Evolutionary conservation across 257 asterid species (phyloP).

Genomic region (Lantana camara): DNA sequence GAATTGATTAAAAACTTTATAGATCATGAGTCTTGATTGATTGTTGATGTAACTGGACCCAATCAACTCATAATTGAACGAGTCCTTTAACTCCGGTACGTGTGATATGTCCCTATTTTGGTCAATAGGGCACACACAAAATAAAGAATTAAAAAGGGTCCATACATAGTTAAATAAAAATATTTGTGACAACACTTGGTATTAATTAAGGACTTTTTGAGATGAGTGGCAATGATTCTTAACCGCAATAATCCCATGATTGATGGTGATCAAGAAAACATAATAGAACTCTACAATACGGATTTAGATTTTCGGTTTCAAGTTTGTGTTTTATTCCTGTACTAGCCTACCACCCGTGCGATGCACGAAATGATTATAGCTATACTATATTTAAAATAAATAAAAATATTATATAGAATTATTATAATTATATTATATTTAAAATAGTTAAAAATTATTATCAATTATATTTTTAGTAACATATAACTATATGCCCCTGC

Average conservation of each 20-base stretch:
- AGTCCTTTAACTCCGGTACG: neutral
- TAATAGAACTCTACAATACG: too few relatives aligned
- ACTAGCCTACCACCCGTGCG: too few relatives aligned
- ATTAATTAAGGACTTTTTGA: neutral
- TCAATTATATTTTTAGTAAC: too few relatives aligned
- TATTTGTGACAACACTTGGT: too few relatives aligned
- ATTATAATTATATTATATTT: too few relatives aligned
- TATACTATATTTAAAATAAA: too few relatives aligned
- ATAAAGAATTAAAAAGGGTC: neutral
- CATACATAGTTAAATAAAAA: neutral
- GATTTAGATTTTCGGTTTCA: too few relatives aligned
- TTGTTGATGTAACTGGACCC: conserved; percentile 12
- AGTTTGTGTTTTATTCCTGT: too few relatives aligned
- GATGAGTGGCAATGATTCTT: neutral
- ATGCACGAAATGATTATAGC: too few relatives aligned
- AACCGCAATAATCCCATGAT: conserved; percentile 17
- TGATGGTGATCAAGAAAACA: conserved; percentile 27
- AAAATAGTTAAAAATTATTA: too few relatives aligned
- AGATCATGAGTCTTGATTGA: neutral
- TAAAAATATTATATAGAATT: too few relatives aligned
- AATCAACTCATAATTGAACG: conserved; percentile 9
- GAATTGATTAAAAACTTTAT: neutral
- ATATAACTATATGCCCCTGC: too few relatives aligned
- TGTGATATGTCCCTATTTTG: neutral
- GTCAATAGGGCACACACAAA: neutral